phyloP scores from a whole-genome alignment of 1,139 yeast genomes.

The Candida sojae region DNA sequence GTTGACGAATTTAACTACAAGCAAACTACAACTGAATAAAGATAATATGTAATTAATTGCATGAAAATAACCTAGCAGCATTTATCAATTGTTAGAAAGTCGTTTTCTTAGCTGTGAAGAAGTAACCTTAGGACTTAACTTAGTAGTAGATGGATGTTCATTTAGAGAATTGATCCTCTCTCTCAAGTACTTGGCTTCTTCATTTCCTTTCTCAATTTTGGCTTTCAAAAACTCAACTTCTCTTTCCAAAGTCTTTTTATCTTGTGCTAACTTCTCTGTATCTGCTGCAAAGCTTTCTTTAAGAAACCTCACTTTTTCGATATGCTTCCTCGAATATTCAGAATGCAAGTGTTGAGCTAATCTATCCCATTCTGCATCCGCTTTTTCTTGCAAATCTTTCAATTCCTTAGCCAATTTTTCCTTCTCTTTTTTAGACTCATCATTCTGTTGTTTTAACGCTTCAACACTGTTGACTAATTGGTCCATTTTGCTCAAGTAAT shows the following conservation, averaged over 20 bases:
- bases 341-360: constrained; percentile 66
- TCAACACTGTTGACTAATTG: constrained; percentile 24
- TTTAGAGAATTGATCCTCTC: constrained; percentile 12
- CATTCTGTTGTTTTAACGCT: constrained; percentile 16
- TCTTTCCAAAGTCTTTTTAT: constrained; percentile 12
- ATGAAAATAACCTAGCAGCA: background rate
- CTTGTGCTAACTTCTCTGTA: constrained; percentile 8
- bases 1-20: too few relatives aligned
- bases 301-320: constrained; percentile 42
- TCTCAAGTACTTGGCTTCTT: constrained; percentile 15
- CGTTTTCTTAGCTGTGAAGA: constrained; percentile 1
- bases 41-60: background rate
- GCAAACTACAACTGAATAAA: too few relatives aligned
- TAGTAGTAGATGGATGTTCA: constrained; percentile 7
- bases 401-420: constrained; percentile 1
- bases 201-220: constrained; percentile 13
- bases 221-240: constrained; percentile 16
- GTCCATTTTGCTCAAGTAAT: constrained; percentile 25
- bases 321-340: constrained; percentile 72
- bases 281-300: constrained; percentile 17
- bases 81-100: background rate
- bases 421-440: constrained; percentile 1
- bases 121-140: constrained; percentile 7
- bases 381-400: constrained; percentile 40
- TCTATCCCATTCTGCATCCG: constrained; percentile 44